Base-by-base conservation (phyloP, 805 yeast species). In the Saccharomycodes ludwigii region DNA sequence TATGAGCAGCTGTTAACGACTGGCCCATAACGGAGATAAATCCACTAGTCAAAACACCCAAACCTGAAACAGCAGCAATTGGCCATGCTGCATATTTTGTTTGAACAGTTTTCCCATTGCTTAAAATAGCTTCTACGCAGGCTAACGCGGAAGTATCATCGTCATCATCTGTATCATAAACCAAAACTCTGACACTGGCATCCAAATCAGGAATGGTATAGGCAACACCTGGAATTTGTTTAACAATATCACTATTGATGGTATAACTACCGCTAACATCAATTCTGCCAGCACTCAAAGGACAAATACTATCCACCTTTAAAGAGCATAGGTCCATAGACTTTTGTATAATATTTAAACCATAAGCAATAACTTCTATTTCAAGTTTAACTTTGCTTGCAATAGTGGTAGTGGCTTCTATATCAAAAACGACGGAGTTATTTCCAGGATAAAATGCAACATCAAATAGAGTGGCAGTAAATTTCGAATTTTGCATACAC, bases 41-140 rank as follows among this genome's bases (percentile, higher is more conserved):
- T 16, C 94, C 95, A 2, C 96, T 81, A 4, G 93, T 78, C 28
- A 85, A 53, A 30, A 91, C 69, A 38, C 97, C 97, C 27, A 83
- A 53, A 30, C 94, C 93, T 3, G 95, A 73, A 26, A 91, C 69
- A 15, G 84, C 86, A 4, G 95, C 97, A 43, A 91, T 79, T 7
- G 94, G 94, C 98, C 98, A 88, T 4, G 93, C 71, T 3, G 91
- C 95, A 43, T 78, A 85, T 45, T 73, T 74, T 17, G 95, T 83
- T 56, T 85, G 93, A 18, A 91, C 98, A 2, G 97, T 86, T 48
- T 81, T 85, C 36, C 91, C 95, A 56, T 91, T 91, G 15, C 80
- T 59, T 34, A 91, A 63, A 10, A 72, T 64, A 0, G 96, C 96
- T 50, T 80, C 83, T 10, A 91, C 94, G 68, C 99, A 91, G 3